Conservation (phyloP, 768 basidiomycete genomes). For the Tephrocybe sp. region DNA sequence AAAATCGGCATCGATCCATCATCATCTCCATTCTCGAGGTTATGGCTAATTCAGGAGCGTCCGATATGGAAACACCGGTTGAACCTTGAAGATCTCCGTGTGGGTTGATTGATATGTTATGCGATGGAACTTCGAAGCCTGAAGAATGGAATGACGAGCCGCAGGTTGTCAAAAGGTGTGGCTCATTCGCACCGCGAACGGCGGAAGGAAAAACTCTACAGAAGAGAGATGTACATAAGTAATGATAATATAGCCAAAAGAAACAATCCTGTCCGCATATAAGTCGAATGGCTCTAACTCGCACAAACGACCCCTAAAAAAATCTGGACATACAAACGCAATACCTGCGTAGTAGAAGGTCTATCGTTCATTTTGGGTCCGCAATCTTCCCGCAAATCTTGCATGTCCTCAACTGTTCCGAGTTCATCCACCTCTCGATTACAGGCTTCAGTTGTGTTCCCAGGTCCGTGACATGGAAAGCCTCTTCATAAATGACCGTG, state of each 20-base stretch:
- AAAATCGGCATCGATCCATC: neutral
- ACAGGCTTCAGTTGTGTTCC: constrained; percentile 92
- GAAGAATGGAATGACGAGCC: no score
- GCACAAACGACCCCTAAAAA: no score
- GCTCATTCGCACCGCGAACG: no score
- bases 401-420: constrained; percentile 67
- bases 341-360: neutral
- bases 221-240: no score
- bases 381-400: constrained; percentile 56
- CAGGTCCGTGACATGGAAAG: constrained; percentile 86
- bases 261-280: no score
- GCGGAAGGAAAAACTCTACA: no score
- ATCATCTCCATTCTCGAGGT: neutral
- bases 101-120: neutral
- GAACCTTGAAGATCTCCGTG: constrained; percentile 70
- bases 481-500: constrained; percentile 78
- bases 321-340: no score
- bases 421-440: constrained; percentile 79
- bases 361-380: constrained; percentile 28
- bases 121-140: no score
- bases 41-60: constrained; percentile 2
- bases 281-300: no score
- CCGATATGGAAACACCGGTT: neutral
- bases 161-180: no score
- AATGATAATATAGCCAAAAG: no score